These are phyloP conservation scores for Cylindricascospora bacillispora DNA, from an alignment of 1,139 yeast species.

Conservation along the genomic window DNA sequence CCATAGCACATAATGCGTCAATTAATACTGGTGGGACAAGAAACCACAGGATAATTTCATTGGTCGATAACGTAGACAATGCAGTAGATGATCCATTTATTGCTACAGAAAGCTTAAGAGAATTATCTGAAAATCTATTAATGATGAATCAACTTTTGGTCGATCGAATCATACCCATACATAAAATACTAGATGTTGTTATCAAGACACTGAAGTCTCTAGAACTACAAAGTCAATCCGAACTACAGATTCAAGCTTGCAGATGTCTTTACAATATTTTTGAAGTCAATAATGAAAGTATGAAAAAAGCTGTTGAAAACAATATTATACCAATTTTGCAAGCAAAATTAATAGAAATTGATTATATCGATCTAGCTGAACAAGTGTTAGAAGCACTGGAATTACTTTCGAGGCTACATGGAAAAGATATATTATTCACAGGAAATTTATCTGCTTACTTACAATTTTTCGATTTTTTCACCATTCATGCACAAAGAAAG, in stretches of 20 bases:
- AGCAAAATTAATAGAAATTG: conserved; percentile 57
- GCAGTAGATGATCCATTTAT: conserved; percentile 33
- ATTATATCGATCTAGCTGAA: conserved; percentile 83
- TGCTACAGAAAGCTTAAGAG: conserved; percentile 48
- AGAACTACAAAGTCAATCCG: conserved; percentile 50
- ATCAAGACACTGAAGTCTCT: conserved; percentile 51
- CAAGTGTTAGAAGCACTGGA: conserved; percentile 75
- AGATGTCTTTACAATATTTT: conserved; percentile 73
- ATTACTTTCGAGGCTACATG: conserved; percentile 46
- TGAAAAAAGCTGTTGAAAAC: conserved; percentile 50
- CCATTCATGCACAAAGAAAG: conserved; percentile 80
- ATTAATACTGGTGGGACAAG: conserved; percentile 5
- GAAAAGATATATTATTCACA: conserved; percentile 37
- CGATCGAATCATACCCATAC: conserved; percentile 54
- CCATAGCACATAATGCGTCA: background rate
- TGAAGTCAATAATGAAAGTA: conserved; percentile 61
- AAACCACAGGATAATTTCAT: conserved; percentile 12
- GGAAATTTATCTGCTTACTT: conserved; percentile 61
- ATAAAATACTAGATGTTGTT: conserved; percentile 41
- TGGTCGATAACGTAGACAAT: conserved; percentile 21
- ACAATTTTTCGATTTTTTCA: conserved; percentile 73
- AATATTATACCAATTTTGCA: conserved; percentile 60
- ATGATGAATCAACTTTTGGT: conserved; percentile 59
- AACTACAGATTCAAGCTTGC: conserved; percentile 71
- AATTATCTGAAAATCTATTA: conserved; percentile 46